Percentiles rank a stretch among this genome's conserved stretches.
Conservation (phyloP, 1,139 yeast species). For the Geotrichum restrictum region DNA sequence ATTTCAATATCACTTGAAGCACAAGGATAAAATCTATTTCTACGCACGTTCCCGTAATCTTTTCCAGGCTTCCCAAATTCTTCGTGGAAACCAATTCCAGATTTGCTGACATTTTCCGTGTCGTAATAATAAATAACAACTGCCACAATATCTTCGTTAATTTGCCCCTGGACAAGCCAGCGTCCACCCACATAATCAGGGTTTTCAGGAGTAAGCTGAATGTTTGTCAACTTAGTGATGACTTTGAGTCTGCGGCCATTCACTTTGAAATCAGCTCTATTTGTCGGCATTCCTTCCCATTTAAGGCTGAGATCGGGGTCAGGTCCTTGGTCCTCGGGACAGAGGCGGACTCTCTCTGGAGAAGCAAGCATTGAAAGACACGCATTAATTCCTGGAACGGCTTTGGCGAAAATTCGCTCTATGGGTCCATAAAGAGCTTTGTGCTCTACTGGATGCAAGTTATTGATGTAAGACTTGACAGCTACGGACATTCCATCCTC, state of each 20-base stretch:
- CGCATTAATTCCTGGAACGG: conserved; percentile 39
- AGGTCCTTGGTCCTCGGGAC: conserved; percentile 22
- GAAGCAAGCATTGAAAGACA: conserved; percentile 26
- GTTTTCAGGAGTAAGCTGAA: conserved; percentile 45
- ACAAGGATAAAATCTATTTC: conserved; percentile 30
- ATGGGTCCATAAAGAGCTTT: conserved; percentile 36
- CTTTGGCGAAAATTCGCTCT: conserved; percentile 36
- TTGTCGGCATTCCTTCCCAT: conserved; percentile 20
- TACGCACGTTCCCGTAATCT: conserved; percentile 40
- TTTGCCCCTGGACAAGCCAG: conserved; percentile 49
- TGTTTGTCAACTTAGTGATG: conserved; percentile 45
- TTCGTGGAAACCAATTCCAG: conserved; percentile 40
- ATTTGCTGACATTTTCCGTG: conserved; percentile 42
- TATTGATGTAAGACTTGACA: conserved; percentile 43
- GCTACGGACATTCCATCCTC: conserved; percentile 22
- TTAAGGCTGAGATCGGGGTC: conserved; percentile 20
- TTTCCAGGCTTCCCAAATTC: conserved; percentile 40
- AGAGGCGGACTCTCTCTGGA: conserved; percentile 6
- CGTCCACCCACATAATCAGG: conserved; percentile 45
- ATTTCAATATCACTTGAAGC: conserved; percentile 36
- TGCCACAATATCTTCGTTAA: conserved; percentile 46
- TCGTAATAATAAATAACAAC: conserved; percentile 47
- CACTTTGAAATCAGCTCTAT: conserved; percentile 5
- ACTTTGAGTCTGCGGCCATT: conserved; percentile 37
- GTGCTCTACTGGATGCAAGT: conserved; percentile 40